Conservation (phyloP, 2,329 filamentous ascomycete genomes). For the Pseudogymnoascus sp. region DNA sequence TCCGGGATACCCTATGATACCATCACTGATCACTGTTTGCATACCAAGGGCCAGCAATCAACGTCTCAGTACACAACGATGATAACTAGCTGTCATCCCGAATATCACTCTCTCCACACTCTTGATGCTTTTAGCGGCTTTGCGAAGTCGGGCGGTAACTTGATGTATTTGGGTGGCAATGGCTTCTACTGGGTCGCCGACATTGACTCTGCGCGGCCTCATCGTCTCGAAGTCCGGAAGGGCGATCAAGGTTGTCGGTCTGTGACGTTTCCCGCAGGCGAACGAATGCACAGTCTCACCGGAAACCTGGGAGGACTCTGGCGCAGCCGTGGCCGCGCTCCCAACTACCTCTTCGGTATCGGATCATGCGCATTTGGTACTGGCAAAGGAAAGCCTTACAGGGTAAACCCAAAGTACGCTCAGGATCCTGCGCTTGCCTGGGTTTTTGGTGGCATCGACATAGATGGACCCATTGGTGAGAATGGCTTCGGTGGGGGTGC, state of each 20-base stretch:
- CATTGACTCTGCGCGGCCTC: constrained; percentile 20
- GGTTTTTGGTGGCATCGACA: background rate
- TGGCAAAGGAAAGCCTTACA: constrained; percentile 22
- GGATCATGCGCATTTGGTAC: constrained; percentile 28
- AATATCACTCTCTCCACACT: constrained; percentile 28
- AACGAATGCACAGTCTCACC: constrained; percentile 26
- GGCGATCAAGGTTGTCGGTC: constrained; percentile 30
- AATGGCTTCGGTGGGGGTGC: constrained; percentile 28
- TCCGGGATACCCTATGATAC: constrained; percentile 29
- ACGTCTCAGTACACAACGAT: constrained; percentile 22
- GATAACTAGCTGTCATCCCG: constrained; percentile 30
- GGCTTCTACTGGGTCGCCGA: constrained; percentile 31
- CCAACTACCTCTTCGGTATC: constrained; percentile 29
- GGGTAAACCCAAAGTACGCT: background rate
- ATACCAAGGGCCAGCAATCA: constrained; percentile 20
- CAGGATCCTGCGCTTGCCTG: constrained; percentile 12
- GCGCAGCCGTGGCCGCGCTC: constrained; percentile 27
- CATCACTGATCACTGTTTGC: constrained; percentile 32
- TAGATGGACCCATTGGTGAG: constrained; percentile 22
- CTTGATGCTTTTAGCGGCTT: constrained; percentile 27
- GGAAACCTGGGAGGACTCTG: constrained; percentile 30
- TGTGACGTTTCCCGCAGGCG: constrained; percentile 25
- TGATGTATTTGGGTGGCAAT: constrained; percentile 34
- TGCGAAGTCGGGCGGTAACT: constrained; percentile 26
- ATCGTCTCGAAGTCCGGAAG: constrained; percentile 30